Evolutionary conservation across 2,329 filamentous ascomycete species (phyloP), one percentile per base, ranked within the genome.

Genomic region (Lithohypha guttulata): DNA sequence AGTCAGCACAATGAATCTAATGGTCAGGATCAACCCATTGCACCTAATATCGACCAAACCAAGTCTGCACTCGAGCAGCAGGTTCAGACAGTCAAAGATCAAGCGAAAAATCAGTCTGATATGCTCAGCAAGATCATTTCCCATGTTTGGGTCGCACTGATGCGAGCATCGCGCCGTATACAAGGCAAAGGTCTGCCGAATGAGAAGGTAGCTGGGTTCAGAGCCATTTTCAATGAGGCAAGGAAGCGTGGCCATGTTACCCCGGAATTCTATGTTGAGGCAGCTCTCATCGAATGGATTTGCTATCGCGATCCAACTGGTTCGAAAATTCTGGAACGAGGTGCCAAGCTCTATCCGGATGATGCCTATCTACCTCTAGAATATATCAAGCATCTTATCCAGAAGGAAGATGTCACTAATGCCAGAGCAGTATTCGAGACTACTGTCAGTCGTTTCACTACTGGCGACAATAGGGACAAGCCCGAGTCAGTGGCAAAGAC

Each of bases 341-440:
- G 91, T 14, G 79, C 89, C 47, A 91, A 85, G 55, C 69, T 98
- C 9, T 98, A 96, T 55, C 89, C 89, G 0, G 84, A 93, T 34
- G 89, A 96, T 53, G 87, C 94, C 58, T 72, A 78, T 42, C 96
- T 96, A 61, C 85, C 93, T 47, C 72, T 98, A 36, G 87, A 96
- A 60, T 96, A 98, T 59, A 70, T 98, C 52, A 95, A 94, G 64
- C 91, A 94, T 60, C 67, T 98, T 43, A 82, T 96, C 53, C 81
- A 83, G 9, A 85, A 84, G 56, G 89, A 93, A 52, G 91, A 98
- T 60, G 80, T 86, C 33, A 94, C 85, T 21, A 95, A 98, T 70
- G 91, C 91, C 22, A 77, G 91, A 49, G 87, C 91, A 7, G 86
- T 95, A 2, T 98, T 98, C 53, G 91, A 96, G 59, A 95, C 87